phyloP scores from a whole-genome alignment of 257 asterid genomes.

The Solanum infundibuliforme region DNA sequence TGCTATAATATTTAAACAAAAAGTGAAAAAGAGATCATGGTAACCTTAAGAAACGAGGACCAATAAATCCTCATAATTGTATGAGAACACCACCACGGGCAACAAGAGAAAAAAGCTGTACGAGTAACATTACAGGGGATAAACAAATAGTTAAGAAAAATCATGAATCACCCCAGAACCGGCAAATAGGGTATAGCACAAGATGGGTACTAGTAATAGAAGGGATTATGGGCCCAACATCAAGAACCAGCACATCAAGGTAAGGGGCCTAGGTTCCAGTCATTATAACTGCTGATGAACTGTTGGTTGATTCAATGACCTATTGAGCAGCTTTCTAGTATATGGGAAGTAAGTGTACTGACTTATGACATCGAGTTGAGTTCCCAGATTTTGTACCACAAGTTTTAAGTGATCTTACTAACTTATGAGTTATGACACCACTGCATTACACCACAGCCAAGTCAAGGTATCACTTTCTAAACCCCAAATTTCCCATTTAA shows the following conservation, averaged over 20 bases:
- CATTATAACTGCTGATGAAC: neutral
- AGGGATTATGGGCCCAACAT: neutral
- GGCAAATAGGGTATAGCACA: neutral
- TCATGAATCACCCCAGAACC: neutral
- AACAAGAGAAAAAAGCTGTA: neutral
- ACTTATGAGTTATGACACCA: neutral
- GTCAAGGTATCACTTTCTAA: neutral
- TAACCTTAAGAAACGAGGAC: neutral
- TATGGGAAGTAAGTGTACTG: neutral
- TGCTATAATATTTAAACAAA: neutral
- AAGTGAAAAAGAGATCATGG: neutral
- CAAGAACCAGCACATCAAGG: neutral
- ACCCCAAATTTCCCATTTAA: neutral
- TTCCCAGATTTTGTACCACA: neutral
- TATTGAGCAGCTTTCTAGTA: neutral
- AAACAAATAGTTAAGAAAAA: neutral
- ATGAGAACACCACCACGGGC: neutral
- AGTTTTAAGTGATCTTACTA: neutral
- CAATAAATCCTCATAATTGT: neutral
- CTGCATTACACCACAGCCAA: neutral
- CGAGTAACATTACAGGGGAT: neutral
- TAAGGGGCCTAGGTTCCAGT: neutral
- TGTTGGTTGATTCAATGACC: neutral
- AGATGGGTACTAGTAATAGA: neutral
- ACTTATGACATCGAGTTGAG: neutral